Evolutionary conservation across 352 stramenopile genomes (phyloP).

Genomic region (Elongisporangium undulatum): DNA sequence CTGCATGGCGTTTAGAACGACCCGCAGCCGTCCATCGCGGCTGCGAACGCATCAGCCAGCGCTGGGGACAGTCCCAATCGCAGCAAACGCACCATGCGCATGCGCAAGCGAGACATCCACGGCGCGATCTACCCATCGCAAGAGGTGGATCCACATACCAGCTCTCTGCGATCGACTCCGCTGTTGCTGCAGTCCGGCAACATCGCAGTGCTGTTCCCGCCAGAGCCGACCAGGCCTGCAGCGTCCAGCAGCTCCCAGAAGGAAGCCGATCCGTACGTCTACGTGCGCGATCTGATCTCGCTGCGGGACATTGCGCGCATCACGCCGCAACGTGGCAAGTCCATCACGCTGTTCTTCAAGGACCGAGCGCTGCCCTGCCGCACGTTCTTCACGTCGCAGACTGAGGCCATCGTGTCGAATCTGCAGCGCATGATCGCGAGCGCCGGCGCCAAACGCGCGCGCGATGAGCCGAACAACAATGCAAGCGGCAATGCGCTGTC

Average conservation of each 20-base stretch:
- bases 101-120: conserved; percentile 68
- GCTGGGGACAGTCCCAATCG: conserved; percentile 7
- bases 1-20: conserved; percentile 20
- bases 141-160: conserved; percentile 55
- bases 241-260: conserved; percentile 11
- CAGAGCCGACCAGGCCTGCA: conserved; percentile 4
- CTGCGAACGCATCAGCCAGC: conserved; percentile 11
- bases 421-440: conserved; percentile 60
- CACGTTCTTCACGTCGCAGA: conserved; percentile 68
- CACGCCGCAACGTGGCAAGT: conserved; percentile 70
- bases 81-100: conserved; percentile 36
- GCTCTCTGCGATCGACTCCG: conserved; percentile 44
- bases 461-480: conserved; percentile 18
- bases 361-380: conserved; percentile 48
- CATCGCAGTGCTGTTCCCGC: conserved; percentile 41
- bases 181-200: conserved; percentile 70
- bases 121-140: conserved; percentile 64
- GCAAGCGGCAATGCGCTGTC: conserved; percentile 21
- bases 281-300: conserved; percentile 58
- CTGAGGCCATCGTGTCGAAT: conserved; percentile 62
- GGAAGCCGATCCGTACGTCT: conserved; percentile 41
- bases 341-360: conserved; percentile 80
- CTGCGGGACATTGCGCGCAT: conserved; percentile 69
- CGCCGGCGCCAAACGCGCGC: conserved; percentile 29
- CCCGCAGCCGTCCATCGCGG: conserved; percentile 19